Evolutionary conservation across 2,329 filamentous ascomycete genomes (phyloP), one percentile per base, ranked within the genome.

Genomic region (Pezicula rhizophila): DNA sequence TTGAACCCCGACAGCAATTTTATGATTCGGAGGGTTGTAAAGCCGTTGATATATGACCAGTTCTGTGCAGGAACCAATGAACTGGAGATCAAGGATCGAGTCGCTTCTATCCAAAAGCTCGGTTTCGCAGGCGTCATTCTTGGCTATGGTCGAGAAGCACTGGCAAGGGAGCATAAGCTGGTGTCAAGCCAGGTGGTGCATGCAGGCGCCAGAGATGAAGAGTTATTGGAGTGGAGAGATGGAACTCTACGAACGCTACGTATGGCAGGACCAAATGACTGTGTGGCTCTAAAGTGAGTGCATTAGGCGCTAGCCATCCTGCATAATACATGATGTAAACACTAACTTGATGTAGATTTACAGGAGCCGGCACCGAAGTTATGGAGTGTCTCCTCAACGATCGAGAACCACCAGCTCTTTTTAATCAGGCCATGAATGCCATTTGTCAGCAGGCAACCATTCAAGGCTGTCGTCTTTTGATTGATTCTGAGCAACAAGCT

Each of bases 401-500:
- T 42, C 57, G 63, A 8, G 55, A 60, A 4, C 70, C 72, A 1
- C 66, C 73, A n/a, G 15, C 5, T n/a, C 15, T 18, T 6, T 18
- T 41, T n/a, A 12, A 11, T 18, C n/a, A 15, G 12, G 38, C 38
- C 18, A 12, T 41, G 38, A 18, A 41, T 1, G 53, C 59, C 31
- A 70, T 76, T 28, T 72, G 70, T 51, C 61, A 71, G 37, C 56
- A 68, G 42, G 71, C 73, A 4, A 63, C 64, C 38, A 62, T 66
- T 12, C 67, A 69, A 46, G 66, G 68, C 12, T 69, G 69, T 47
- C 67, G 71, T 18, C 63, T 78, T 46, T 68, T 74, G 50, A 68
- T 78, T 47, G 76, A 78, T 54, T 73, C 76, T 4, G 75, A 79
- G 57, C 74, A 78, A 55, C 70, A 76, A 55, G 66, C 67, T 5